A percentile compares a stretch with the other conserved stretches of the same genome.
These are phyloP conservation scores for Ganoderma multipileum DNA, from an alignment of 1,284 basidiomycete species.

Conservation along the genomic window DNA sequence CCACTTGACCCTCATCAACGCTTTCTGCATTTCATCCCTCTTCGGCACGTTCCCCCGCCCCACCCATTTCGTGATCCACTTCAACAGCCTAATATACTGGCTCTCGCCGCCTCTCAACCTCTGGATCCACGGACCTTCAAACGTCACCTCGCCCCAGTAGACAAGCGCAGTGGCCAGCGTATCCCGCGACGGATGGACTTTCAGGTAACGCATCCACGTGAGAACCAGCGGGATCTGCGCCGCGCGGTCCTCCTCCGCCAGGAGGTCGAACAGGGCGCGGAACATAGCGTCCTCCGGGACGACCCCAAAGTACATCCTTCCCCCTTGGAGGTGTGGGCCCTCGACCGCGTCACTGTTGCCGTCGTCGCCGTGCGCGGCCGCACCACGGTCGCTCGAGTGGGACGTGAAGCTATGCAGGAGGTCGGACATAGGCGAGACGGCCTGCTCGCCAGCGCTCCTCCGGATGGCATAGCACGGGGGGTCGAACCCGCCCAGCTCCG, in stretches of 20 bases:
- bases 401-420: constrained; percentile 29
- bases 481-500: constrained; percentile 37
- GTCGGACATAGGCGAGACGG: constrained; percentile 39
- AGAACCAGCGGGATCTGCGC: constrained; percentile 74
- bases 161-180: constrained; percentile 72
- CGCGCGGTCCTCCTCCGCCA: constrained; percentile 57
- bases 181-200: constrained; percentile 55
- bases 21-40: constrained; percentile 33
- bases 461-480: constrained; percentile 42
- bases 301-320: constrained; percentile 46
- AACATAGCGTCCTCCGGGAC: constrained; percentile 59
- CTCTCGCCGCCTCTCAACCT: constrained; percentile 41
- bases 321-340: constrained; percentile 21
- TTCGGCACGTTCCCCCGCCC: constrained; percentile 60
- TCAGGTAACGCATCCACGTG: constrained; percentile 78
- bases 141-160: constrained; percentile 74
- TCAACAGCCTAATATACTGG: constrained; percentile 58
- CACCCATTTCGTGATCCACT: constrained; percentile 77
- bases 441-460: constrained; percentile 35
- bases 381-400: neutral
- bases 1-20: constrained; percentile 25
- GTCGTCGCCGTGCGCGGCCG: neutral
- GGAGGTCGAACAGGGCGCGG: constrained; percentile 68
- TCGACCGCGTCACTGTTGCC: neutral
- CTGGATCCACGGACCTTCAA: constrained; percentile 64